Evolutionary conservation across 148 eudicot species (phyloP).

Genomic region (Mesembryanthemum crystallinum): DNA sequence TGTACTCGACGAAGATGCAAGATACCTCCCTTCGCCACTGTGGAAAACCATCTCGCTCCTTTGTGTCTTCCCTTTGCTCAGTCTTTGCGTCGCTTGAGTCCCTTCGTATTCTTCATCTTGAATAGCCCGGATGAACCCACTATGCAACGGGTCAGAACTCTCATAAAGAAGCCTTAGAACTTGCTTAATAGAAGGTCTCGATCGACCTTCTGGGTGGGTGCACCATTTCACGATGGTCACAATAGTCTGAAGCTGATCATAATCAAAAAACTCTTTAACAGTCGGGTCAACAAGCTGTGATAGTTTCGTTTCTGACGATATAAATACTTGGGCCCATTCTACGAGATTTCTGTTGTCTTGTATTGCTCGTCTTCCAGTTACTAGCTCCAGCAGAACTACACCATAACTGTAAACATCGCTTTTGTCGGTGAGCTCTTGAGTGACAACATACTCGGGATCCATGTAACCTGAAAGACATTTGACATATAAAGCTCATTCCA

Average conservation of each 20-base stretch:
- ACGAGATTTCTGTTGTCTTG: constrained; percentile 80
- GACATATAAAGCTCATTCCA: neutral
- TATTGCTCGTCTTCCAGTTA: constrained; percentile 71
- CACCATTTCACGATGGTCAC: constrained; percentile 75
- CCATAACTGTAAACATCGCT: constrained; percentile 96
- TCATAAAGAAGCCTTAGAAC: constrained; percentile 91
- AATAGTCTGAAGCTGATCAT: constrained; percentile 76
- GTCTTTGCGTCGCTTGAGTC: constrained; percentile 43
- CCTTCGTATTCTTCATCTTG: constrained; percentile 69
- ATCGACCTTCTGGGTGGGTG: constrained; percentile 69
- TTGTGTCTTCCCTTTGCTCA: constrained; percentile 53
- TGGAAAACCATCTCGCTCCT: constrained; percentile 45
- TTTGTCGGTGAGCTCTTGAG: constrained; percentile 87
- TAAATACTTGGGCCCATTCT: constrained; percentile 68
- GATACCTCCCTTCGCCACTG: constrained; percentile 74
- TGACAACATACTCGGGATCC: constrained; percentile 90
- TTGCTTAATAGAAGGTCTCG: constrained; percentile 93
- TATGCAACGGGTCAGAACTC: constrained; percentile 76
- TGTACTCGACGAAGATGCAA: constrained; percentile 96
- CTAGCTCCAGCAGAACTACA: constrained; percentile 72
- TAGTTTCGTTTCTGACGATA: constrained; percentile 53
- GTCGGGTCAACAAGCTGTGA: constrained; percentile 72
- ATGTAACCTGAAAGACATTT: constrained; percentile 62
- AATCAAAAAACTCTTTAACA: constrained; percentile 66
- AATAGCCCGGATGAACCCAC: constrained; percentile 66